Evolutionary conservation across 495 filamentous ascomycete genomes (phyloP).

Genomic region (Articulospora tetracladia): DNA sequence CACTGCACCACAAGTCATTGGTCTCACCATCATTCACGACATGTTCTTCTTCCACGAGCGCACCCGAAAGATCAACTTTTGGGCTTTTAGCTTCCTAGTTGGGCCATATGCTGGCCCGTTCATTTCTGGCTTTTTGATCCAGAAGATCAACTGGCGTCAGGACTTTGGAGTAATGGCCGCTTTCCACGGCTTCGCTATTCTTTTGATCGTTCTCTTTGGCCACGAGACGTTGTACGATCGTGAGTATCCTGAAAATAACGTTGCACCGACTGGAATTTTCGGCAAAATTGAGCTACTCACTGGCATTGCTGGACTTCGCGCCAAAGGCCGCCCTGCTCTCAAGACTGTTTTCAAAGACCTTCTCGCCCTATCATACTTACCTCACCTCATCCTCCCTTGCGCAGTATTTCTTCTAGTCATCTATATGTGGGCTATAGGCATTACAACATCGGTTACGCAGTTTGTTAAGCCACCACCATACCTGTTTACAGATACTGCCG

Average conservation of each 20-base stretch:
- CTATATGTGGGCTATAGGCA: slow-evolving; percentile 3
- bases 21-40: slow-evolving; percentile 6
- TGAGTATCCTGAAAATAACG: slow-evolving; percentile 7
- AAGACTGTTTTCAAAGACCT: slow-evolving; percentile 7
- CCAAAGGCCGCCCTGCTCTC: not conserved
- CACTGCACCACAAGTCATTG: slow-evolving; percentile 8
- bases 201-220: slow-evolving; percentile 8
- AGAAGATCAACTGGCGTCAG: slow-evolving; percentile 13
- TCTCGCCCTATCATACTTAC: slow-evolving; percentile 2
- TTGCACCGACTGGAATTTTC: not conserved
- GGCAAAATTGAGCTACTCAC: not conserved
- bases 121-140: slow-evolving; percentile 11
- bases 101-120: slow-evolving; percentile 10
- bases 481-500: not conserved
- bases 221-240: slow-evolving; percentile 9
- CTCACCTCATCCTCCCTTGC: slow-evolving; percentile 5
- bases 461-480: slow-evolving; percentile 5
- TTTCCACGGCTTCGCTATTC: slow-evolving; percentile 6
- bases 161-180: slow-evolving; percentile 8
- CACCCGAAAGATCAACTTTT: slow-evolving; percentile 11
- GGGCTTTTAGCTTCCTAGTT: slow-evolving; percentile 11
- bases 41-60: slow-evolving; percentile 9
- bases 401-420: not conserved
- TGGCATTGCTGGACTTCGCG: not conserved
- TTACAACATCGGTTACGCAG: slow-evolving; percentile 1